Base-by-base conservation (phyloP, 495 filamentous ascomycete species). In the Penicillium canariense region DNA sequence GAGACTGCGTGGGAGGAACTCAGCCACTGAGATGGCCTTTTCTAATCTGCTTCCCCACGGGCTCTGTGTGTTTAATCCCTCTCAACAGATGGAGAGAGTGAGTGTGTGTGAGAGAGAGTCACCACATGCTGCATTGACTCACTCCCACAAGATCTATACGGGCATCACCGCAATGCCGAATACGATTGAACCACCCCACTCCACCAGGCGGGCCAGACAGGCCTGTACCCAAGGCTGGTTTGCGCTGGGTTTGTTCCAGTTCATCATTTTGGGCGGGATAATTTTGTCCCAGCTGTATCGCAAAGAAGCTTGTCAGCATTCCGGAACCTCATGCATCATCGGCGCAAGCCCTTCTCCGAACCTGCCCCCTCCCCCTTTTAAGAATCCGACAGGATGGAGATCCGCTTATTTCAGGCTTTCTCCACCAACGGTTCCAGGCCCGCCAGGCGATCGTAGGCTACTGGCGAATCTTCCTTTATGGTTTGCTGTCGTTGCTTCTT, bases 401-500 rank as follows among this genome's bases (percentile, higher is more conserved):
- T 23, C 25, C 12, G 15, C 17, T 42, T 22, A 42, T 25, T 42
- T 14, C 22, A 17, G 11, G 27, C n/a, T n/a, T 34, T 8, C 30
- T 35, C 46, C 30, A 25, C 31, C 46, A 32, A 2, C 30, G 6
- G 45, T 4, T 48, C 51, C 52, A 55, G 52, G 28, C 31, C 39
- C 11, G 30, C 38, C 38, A 23, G 11, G 20, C 1, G 1, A 42
- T 17, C 38, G 25, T 22, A 23, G 23, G n/a, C 5, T 46, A 40
- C 42, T 39, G n/a, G 14, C 22, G 18, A 47, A 4, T 49, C 35
- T 46, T 52, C 44, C 34, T 52, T 62, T 53, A 50, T 51, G 56
- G 56, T 52, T 42, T 48, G 40, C 48, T 14, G 32, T 46, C 23
- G 17, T 62, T 63, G 31, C 50, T 65, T 62, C 60, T 67, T 61